Conservation (phyloP, 2,329 filamentous ascomycete genomes). For the Trichoderma asperellum region DNA sequence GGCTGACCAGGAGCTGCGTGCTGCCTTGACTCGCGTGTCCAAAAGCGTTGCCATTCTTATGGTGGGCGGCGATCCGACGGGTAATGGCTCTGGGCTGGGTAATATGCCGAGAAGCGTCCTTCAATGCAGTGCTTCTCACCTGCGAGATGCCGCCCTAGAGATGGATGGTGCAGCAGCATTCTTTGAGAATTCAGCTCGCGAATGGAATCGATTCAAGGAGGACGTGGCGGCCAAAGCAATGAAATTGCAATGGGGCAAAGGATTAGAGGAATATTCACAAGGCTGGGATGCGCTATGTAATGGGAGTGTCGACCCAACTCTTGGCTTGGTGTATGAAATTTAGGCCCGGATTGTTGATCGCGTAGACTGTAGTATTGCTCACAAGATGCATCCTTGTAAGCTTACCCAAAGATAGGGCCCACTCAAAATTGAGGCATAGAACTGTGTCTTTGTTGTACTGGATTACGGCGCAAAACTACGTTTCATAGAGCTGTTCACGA, state of each 20-base stretch:
- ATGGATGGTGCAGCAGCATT: background rate
- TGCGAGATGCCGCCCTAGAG: background rate
- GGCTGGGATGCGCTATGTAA: conserved; percentile 5
- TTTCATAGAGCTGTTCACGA: background rate
- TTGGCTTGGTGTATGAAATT: conserved; percentile 8
- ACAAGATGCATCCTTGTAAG: background rate
- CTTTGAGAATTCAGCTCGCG: background rate
- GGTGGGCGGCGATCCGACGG: conserved; percentile 10
- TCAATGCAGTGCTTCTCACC: conserved; percentile 3
- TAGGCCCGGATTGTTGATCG: background rate
- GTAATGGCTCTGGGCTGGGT: background rate
- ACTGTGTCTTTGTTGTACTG: background rate
- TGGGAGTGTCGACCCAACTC: background rate
- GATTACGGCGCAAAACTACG: background rate
- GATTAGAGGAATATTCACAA: background rate
- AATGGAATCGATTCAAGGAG: conserved; percentile 8
- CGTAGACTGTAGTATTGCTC: background rate
- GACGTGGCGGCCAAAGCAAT: background rate
- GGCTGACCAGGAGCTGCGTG: background rate
- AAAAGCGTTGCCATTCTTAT: background rate
- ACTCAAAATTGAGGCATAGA: background rate
- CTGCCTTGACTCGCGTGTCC: background rate
- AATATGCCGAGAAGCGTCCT: background rate
- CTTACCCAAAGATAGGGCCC: background rate
- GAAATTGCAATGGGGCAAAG: conserved; percentile 11